A percentile compares a stretch with the other conserved stretches of the same genome.
These are phyloP conservation scores for Pilatotrama ljubarskyi DNA, from an alignment of 768 basidiomycete species.

Conservation along the genomic window DNA sequence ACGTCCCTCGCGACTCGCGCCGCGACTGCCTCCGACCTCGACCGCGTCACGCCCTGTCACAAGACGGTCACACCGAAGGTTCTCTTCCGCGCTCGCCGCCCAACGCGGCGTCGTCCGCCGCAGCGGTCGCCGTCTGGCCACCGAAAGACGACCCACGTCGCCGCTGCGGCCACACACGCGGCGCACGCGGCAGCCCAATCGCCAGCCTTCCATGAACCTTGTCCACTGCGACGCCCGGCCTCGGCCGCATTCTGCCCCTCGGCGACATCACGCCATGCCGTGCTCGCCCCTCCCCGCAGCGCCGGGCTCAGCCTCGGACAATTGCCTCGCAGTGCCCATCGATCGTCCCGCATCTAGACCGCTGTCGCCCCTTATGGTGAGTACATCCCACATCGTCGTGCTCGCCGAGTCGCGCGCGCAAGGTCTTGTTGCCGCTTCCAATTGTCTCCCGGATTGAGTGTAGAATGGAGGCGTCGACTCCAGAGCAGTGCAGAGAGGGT, in stretches of 20 bases:
- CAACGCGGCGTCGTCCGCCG: not conserved
- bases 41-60: constrained; percentile 9
- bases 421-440: too few species aligned
- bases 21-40: not conserved
- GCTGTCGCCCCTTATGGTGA: constrained; percentile 3
- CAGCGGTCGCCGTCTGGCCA: constrained; percentile 2
- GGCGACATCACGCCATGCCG: not conserved
- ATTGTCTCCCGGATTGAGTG: too few species aligned
- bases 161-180: constrained; percentile 13
- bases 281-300: constrained; percentile 8
- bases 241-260: constrained; percentile 3
- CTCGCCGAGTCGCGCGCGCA: not conserved
- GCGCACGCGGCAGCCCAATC: constrained; percentile 15
- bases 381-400: not conserved
- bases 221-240: constrained; percentile 17
- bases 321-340: not conserved
- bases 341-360: not conserved
- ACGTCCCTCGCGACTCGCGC: constrained; percentile 54
- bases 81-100: not conserved
- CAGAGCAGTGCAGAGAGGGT: too few species aligned
- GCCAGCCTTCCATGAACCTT: constrained; percentile 20
- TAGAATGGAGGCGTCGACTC: too few species aligned
- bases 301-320: constrained; percentile 4
- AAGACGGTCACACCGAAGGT: not conserved
- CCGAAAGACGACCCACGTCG: not conserved